Base-by-base conservation (phyloP, 2,329 filamentous ascomycete species). In the Aureobasidium uvarum region DNA sequence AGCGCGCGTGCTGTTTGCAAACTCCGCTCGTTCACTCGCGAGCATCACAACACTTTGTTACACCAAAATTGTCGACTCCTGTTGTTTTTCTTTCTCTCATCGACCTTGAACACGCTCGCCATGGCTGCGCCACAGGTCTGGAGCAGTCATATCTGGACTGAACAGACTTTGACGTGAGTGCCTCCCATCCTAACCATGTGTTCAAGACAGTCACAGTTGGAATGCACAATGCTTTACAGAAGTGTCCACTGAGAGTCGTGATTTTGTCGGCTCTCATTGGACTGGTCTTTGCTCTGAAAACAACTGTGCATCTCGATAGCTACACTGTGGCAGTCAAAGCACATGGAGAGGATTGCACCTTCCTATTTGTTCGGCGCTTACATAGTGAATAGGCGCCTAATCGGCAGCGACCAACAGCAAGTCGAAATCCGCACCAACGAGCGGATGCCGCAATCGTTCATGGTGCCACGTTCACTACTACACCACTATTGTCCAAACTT, bases 81-180 rank as follows among this genome's bases (percentile, higher is more conserved):
- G 33, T 55, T 18, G 6, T 55, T 55, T 41, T 41, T 39, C 20
- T 13, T 55, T 55, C 20, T 20, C 28, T 28, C 31, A 18, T 54
- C 48, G 50, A 54, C 31, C 38, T 7, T 18, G 13, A 10, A 41
- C 13, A 16, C 36, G 7, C n/a, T 55, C 50, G n/a, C 31, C 52
- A 55, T 55, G 52, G 33, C 52, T 41, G 20, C 52, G 52, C 52
- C 52, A 41, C 52, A 41, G 5, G 52, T 5, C 20, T 55, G 52
- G 52, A 28, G n/a, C 20, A 41, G 52, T 41, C 52, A 41, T 2
- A 55, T 41, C 2, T 55, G 52, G 52, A 55, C 52, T n/a, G 52
- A 55, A 23, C 52, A 55, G 20, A 55, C 36, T 25, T 25, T 41
- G 13, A 41, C 18, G 52, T 55, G 6, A 41, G 52, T 39, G n/a